Conservation (phyloP, 225 moss, liverwort and hornwort species). For the Asterella californica region DNA sequence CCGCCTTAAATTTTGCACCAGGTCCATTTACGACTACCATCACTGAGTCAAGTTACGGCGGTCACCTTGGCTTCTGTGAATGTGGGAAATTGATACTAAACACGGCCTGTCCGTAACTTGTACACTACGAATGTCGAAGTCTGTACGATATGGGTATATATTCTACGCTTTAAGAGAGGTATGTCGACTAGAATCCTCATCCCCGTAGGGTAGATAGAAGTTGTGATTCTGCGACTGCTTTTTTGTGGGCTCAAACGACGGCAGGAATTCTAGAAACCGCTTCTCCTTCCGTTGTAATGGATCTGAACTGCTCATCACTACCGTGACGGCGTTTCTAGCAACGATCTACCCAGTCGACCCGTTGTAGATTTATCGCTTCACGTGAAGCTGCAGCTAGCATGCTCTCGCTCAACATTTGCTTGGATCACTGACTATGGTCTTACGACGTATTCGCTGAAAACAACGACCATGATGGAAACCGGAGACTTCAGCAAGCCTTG, state of each 20-base stretch:
- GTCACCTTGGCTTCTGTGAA: neutral
- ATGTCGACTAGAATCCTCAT: neutral
- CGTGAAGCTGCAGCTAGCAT: conserved; percentile 1
- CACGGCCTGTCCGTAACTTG: neutral
- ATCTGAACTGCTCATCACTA: neutral
- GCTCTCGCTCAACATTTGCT: conserved; percentile 4
- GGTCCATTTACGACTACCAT: neutral
- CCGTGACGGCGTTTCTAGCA: neutral
- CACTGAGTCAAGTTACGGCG: neutral
- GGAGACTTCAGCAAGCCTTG: conserved; percentile 1
- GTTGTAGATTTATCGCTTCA: neutral
- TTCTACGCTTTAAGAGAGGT: neutral
- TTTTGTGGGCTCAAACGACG: neutral
- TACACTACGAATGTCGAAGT: neutral
- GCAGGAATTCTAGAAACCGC: neutral
- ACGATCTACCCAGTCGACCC: neutral
- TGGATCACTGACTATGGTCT: neutral
- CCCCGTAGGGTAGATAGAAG: neutral
- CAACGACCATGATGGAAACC: neutral
- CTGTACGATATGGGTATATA: neutral
- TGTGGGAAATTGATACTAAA: neutral
- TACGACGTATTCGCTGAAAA: neutral
- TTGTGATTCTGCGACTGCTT: neutral
- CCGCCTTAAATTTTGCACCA: neutral
- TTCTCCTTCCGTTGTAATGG: neutral